Evolutionary conservation across 805 yeast species (phyloP).

Genomic region (Saccharomycopsis oosterbeekiorum): DNA sequence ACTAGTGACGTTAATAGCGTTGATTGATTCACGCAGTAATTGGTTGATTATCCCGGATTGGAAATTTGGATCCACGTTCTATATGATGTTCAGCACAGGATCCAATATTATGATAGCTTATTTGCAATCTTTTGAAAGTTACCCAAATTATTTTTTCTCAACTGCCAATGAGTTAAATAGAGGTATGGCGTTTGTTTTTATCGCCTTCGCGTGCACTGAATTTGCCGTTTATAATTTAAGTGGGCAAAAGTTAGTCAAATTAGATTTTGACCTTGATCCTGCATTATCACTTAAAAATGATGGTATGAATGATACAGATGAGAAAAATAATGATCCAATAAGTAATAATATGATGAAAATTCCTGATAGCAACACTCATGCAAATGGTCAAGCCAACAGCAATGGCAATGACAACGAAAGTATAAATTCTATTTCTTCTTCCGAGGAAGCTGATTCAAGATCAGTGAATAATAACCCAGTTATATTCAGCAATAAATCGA

Average conservation of each 20-base stretch:
- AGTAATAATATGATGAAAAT: background rate
- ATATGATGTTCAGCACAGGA: slow-evolving; percentile 67
- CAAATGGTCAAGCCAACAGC: background rate
- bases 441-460: slow-evolving; percentile 1
- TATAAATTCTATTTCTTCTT: slow-evolving; percentile 3
- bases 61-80: slow-evolving; percentile 67
- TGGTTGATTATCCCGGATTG: slow-evolving; percentile 32
- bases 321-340: background rate
- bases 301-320: background rate
- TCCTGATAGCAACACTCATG: background rate
- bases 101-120: slow-evolving; percentile 82
- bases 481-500: background rate
- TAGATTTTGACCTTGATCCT: slow-evolving; percentile 43
- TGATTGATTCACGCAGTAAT: background rate
- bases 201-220: slow-evolving; percentile 58
- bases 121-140: slow-evolving; percentile 50
- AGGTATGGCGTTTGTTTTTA: slow-evolving; percentile 78
- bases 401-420: background rate
- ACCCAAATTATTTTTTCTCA: slow-evolving; percentile 44
- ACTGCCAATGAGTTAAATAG: slow-evolving; percentile 43
- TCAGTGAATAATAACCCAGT: background rate
- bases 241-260: slow-evolving; percentile 55
- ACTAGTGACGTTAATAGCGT: slow-evolving; percentile 15
- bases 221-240: slow-evolving; percentile 69
- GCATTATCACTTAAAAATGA: background rate